These are phyloP conservation scores for Helotiales sp. DNA, from an alignment of 2,329 filamentous ascomycete genomes.

Conservation along the genomic window DNA sequence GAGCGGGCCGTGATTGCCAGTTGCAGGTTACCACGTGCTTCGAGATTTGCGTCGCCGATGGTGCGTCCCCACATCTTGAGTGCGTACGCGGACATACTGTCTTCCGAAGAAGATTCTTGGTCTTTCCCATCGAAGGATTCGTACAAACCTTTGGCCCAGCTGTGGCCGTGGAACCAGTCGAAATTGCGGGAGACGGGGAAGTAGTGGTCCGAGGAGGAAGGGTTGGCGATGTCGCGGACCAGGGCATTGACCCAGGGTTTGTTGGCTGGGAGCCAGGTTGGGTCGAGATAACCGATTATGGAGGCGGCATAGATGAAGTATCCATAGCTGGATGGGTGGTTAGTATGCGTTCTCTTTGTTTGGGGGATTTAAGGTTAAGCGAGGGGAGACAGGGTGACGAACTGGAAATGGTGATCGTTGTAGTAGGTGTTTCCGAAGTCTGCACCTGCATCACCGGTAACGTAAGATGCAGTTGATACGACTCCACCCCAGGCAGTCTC, in stretches of 20 bases:
- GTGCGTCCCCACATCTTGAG: slow-evolving; percentile 93
- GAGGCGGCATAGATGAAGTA: slow-evolving; percentile 91
- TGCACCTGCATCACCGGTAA: slow-evolving; percentile 67
- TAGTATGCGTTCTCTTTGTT: neutral
- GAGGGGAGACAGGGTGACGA: slow-evolving; percentile 9
- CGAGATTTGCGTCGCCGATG: slow-evolving; percentile 77
- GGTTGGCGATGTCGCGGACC: slow-evolving; percentile 82
- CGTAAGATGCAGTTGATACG: slow-evolving; percentile 77
- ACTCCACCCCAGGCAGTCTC: slow-evolving; percentile 78
- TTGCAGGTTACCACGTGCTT: slow-evolving; percentile 79
- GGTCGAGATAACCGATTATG: slow-evolving; percentile 79
- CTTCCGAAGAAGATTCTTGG: slow-evolving; percentile 88
- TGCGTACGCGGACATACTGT: slow-evolving; percentile 79
- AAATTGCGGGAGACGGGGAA: slow-evolving; percentile 86
- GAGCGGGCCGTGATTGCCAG: slow-evolving; percentile 77
- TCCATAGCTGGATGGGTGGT: slow-evolving; percentile 57
- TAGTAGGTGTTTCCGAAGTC: slow-evolving; percentile 94
- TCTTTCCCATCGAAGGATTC: slow-evolving; percentile 77
- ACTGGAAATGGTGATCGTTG: slow-evolving; percentile 75
- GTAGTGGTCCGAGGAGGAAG: slow-evolving; percentile 68
- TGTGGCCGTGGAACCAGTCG: slow-evolving; percentile 94
- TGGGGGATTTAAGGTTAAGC: neutral
- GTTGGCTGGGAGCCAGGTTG: slow-evolving; percentile 74
- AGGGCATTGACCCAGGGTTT: slow-evolving; percentile 82
- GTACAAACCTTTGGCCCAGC: slow-evolving; percentile 84